Percentiles rank a stretch among this genome's conserved stretches.
phyloP scores from a whole-genome alignment of 805 yeast genomes.

The Saturnispora besseyi region DNA sequence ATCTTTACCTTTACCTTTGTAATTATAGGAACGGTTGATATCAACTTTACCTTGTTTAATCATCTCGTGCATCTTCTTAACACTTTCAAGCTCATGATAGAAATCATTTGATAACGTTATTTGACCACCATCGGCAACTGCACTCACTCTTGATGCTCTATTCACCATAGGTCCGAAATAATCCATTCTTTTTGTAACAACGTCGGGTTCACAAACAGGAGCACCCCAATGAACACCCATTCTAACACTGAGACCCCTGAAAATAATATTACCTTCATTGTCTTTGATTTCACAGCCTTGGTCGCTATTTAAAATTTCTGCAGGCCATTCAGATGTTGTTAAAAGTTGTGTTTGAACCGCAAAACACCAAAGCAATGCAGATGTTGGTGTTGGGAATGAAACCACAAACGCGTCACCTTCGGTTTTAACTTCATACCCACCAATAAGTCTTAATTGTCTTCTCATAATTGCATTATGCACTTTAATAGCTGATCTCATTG shows the following conservation, averaged over 20 bases:
- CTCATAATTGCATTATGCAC: conserved; percentile 93
- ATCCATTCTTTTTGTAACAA: conserved; percentile 95
- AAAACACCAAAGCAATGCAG: conserved; percentile 91
- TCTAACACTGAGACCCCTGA: conserved; percentile 86
- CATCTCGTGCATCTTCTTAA: conserved; percentile 40
- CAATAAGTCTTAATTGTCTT: conserved; percentile 80
- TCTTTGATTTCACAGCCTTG: conserved; percentile 80
- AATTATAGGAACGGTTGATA: conserved; percentile 36
- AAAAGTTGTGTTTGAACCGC: conserved; percentile 80
- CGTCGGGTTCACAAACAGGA: conserved; percentile 92
- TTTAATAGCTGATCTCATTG: conserved; percentile 95
- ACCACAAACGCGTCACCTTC: conserved; percentile 99
- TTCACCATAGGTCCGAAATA: conserved; percentile 98
- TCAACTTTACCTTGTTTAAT: conserved; percentile 27
- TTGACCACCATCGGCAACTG: conserved; percentile 98
- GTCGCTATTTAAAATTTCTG: conserved; percentile 73
- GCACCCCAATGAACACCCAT: conserved; percentile 99
- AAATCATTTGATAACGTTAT: conserved; percentile 81
- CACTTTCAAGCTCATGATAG: conserved; percentile 56
- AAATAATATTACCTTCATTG: conserved; percentile 46
- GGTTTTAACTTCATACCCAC: conserved; percentile 97
- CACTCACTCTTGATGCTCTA: conserved; percentile 84
- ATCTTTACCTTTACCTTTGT: conserved; percentile 27
- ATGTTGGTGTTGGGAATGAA: conserved; percentile 84
- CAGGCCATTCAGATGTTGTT: conserved; percentile 86